Evolutionary conservation across 371 early-diverging fungal genomes (phyloP).

Genomic region (Chytridium lagenaria): DNA sequence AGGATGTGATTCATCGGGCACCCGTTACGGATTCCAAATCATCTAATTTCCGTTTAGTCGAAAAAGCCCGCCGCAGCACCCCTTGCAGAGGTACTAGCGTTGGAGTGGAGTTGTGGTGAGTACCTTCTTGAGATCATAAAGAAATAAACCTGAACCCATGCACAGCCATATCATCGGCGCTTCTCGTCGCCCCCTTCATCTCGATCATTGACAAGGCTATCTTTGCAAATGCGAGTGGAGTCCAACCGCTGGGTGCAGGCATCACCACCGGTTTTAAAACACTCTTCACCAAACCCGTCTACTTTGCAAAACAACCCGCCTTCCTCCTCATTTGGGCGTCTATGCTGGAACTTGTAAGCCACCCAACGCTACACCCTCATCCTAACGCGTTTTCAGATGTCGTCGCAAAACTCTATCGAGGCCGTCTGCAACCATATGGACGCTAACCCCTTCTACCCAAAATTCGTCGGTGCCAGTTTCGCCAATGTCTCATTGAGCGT

Average conservation of each 20-base stretch:
- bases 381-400: too few species aligned
- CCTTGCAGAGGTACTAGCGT: not conserved
- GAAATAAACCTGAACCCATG: too few species aligned
- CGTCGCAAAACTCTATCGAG: slow-evolving; percentile 65
- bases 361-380: too few species aligned
- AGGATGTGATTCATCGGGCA: too few species aligned
- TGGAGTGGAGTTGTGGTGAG: slow-evolving; percentile 12
- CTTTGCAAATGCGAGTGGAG: slow-evolving; percentile 67
- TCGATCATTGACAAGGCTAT: slow-evolving; percentile 71
- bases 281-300: slow-evolving; percentile 53
- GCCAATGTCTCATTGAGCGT: slow-evolving; percentile 66
- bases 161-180: slow-evolving; percentile 30
- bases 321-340: slow-evolving; percentile 60
- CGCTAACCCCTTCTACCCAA: slow-evolving; percentile 44
- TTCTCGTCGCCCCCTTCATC: slow-evolving; percentile 65
- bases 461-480: slow-evolving; percentile 64
- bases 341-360: slow-evolving; percentile 60
- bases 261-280: slow-evolving; percentile 52
- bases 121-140: too few species aligned
- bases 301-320: slow-evolving; percentile 55
- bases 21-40: too few species aligned
- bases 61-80: not conserved
- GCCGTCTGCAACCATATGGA: slow-evolving; percentile 56
- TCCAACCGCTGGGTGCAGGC: slow-evolving; percentile 52
- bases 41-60: too few species aligned